Evolutionary conservation across 805 yeast species (phyloP), one percentile per base, ranked within the genome.

Genomic region (Pichia gijzeniarum): DNA sequence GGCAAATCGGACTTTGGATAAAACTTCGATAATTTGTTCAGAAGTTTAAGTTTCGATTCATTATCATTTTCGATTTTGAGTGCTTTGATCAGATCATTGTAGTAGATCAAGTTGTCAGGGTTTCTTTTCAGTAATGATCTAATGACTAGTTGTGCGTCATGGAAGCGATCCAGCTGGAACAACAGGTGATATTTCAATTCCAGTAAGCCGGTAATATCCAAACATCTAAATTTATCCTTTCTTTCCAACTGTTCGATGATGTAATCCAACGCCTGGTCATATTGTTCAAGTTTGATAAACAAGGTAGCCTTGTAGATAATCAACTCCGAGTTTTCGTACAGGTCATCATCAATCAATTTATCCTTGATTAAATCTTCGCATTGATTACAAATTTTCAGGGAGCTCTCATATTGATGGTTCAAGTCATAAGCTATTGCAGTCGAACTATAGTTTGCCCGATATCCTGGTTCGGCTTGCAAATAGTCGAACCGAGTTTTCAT

Each of bases 1-100:
- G 93, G 89, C 22, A 91, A 81, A 58, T 89, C 96, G 2, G 91
- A 79, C 53, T 74, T 79, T 30, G 97, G 97, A 63, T 88, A 90
- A 58, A 85, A 81, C 37, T 58, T 63, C 2, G 77, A 73, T 50
- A 90, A 68, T 51, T 77, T 81, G 38, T 73, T 77, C 62, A 88
- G 91, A 48, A 91, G 63, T 16, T 70, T 72, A 44, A 74, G 63
- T 60, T 84, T 76, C n/a, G 70, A 71, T 10, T 64, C 63, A n/a
- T 79, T 68, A 36, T 69, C 56, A n/a, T 57, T 60, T 9, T 68
- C 57, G 19, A 81, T 70, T 4, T 76, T 80, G 50, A 89, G 71
- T 3, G 86, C 69, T 20, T 71, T 62, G 59, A 91, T 96, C 50
- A 93, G 69, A 35, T 75, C 64, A 41, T 65, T 61, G 61, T 87